Conservation (phyloP, 306 rosid species). For the Cucurbita pepo region DNA sequence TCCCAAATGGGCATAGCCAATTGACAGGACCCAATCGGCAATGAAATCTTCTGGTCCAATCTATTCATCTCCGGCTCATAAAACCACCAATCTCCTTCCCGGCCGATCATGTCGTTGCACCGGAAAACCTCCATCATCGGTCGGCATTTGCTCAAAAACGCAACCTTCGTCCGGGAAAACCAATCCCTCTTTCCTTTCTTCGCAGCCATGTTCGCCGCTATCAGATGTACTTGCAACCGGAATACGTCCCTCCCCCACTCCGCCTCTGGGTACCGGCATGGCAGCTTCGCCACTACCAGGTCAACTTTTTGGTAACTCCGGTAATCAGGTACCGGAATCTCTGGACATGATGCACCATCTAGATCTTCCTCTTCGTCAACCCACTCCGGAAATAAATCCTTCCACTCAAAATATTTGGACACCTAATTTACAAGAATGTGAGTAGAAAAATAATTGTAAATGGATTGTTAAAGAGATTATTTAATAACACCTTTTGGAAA, state of each 20-base stretch:
- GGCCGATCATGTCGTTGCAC: conserved; percentile 50
- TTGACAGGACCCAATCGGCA: conserved; percentile 78
- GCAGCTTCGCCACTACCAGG: conserved; percentile 55
- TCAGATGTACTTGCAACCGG: conserved; percentile 60
- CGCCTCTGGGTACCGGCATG: conserved; percentile 48
- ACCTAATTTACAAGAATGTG: not conserved
- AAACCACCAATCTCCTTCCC: conserved; percentile 77
- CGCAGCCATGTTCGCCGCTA: conserved; percentile 50
- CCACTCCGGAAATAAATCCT: conserved; percentile 84
- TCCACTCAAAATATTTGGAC: conserved; percentile 63
- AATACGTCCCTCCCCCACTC: conserved; percentile 72
- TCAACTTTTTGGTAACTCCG: conserved; percentile 26
- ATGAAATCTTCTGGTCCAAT: conserved; percentile 49
- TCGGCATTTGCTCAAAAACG: conserved; percentile 58
- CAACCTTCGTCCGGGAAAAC: conserved; percentile 35
- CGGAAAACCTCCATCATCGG: conserved; percentile 83
- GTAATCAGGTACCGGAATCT: conserved; percentile 66
- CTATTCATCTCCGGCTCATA: conserved; percentile 32
- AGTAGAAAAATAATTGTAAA: no score
- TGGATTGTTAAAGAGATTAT: no score
- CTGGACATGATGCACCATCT: conserved; percentile 72
- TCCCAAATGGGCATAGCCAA: conserved; percentile 89
- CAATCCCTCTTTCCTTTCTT: conserved; percentile 45
- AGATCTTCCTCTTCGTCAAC: conserved; percentile 86
- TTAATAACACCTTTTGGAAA: conserved; percentile 26